A percentile compares a stretch with the other conserved stretches of the same genome.
Evolutionary conservation across 805 yeast genomes (phyloP).

Genomic region (Candida khao-thaluensis): DNA sequence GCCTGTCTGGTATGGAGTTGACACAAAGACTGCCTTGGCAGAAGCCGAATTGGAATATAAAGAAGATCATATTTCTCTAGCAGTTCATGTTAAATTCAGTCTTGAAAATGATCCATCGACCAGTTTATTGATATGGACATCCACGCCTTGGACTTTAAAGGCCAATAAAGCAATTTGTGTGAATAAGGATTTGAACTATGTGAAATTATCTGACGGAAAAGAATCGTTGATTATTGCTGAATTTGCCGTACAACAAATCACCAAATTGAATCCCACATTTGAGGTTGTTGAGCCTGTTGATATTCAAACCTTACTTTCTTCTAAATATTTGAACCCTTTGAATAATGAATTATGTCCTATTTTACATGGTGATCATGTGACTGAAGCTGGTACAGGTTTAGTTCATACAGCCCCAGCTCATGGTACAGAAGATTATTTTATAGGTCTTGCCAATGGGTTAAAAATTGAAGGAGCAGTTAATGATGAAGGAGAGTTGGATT

Average conservation of each 20-base stretch:
- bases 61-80: constrained; percentile 60
- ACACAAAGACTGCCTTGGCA: constrained; percentile 89
- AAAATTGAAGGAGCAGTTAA: constrained; percentile 77
- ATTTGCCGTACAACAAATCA: constrained; percentile 43
- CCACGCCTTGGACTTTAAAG: constrained; percentile 97
- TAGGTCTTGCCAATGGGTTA: constrained; percentile 59
- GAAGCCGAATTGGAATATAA: constrained; percentile 95
- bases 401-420: constrained; percentile 99
- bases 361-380: constrained; percentile 79
- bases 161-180: constrained; percentile 83
- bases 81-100: constrained; percentile 71
- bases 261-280: constrained; percentile 19
- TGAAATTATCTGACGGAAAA: constrained; percentile 35
- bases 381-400: constrained; percentile 83
- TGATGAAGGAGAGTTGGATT: constrained; percentile 60
- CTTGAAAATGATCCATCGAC: constrained; percentile 13
- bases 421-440: constrained; percentile 87
- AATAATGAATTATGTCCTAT: constrained; percentile 50
- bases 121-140: constrained; percentile 78
- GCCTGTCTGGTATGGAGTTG: constrained; percentile 98
- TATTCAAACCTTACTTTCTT: constrained; percentile 4
- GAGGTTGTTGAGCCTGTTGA: constrained; percentile 1
- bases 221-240: constrained; percentile 59
- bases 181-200: constrained; percentile 58
- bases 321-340: constrained; percentile 44